Evolutionary conservation across 257 asterid species (phyloP).

Genomic region (Lithospermum erythrorhizon): DNA sequence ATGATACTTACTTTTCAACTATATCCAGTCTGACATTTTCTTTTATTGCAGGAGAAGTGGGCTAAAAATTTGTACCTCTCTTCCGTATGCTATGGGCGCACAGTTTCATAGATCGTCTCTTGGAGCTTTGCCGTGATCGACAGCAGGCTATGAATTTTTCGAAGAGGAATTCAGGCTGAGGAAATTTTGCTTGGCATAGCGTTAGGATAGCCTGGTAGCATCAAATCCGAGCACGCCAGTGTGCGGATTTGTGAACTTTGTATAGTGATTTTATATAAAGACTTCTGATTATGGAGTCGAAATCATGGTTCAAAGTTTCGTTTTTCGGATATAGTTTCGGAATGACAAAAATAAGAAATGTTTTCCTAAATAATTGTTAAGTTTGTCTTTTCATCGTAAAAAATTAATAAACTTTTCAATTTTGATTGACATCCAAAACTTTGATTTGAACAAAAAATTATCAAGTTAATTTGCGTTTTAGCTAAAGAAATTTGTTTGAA

Average conservation of each 20-base stretch:
- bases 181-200: conserved; percentile 11
- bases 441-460: too few relatives aligned
- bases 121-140: conserved; percentile 1
- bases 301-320: too few relatives aligned
- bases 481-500: too few relatives aligned
- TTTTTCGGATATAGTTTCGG: too few relatives aligned
- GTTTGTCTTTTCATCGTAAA: too few relatives aligned
- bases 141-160: conserved; percentile 6
- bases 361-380: too few relatives aligned
- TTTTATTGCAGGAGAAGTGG: conserved; percentile 34
- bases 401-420: too few relatives aligned
- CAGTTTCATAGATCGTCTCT: conserved; percentile 22
- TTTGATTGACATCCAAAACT: too few relatives aligned
- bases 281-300: too few relatives aligned
- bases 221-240: conserved; percentile 13
- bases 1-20: not conserved
- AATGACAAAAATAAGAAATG: too few relatives aligned
- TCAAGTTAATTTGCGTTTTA: too few relatives aligned
- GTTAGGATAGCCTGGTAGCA: conserved; percentile 18
- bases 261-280: too few relatives aligned
- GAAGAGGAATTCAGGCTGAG: conserved; percentile 6
- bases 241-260: not conserved
- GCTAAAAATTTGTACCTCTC: conserved; percentile 29
- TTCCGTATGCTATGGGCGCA: conserved; percentile 32
- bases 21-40: not conserved